These are phyloP conservation scores for Aspergillus cejpii DNA, from an alignment of 2,329 filamentous ascomycete genomes.

Conservation along the genomic window DNA sequence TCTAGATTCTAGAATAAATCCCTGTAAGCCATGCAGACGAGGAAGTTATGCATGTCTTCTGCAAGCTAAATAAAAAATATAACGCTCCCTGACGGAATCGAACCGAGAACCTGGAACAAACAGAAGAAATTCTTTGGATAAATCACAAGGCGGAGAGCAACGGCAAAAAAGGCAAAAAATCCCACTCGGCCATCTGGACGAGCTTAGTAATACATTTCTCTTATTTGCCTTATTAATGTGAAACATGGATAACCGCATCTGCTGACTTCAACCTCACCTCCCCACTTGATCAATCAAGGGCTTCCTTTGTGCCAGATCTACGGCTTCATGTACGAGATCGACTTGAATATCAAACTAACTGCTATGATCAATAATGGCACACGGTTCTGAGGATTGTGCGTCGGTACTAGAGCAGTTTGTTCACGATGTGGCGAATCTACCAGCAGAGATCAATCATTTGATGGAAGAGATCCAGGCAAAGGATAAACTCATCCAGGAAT, in stretches of 20 bases:
- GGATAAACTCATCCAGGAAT: slow-evolving; percentile 54
- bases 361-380: slow-evolving; percentile 35
- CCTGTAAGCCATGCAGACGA: no score
- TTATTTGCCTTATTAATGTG: no score
- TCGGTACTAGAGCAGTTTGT: slow-evolving; percentile 60
- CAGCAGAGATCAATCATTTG: slow-evolving; percentile 58
- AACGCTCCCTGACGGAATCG: neutral
- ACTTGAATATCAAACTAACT: neutral
- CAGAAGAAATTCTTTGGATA: no score
- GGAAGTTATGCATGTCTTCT: no score
- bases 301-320: no score
- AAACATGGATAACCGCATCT: no score
- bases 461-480: slow-evolving; percentile 63
- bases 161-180: neutral
- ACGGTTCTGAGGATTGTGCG: slow-evolving; percentile 54
- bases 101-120: neutral
- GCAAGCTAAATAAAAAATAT: neutral
- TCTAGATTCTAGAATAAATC: no score
- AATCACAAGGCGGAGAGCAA: neutral
- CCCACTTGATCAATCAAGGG: no score
- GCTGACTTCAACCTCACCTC: no score
- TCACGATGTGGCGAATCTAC: slow-evolving; percentile 57
- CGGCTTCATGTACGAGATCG: no score
- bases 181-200: neutral
- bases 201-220: neutral